Conservation (phyloP, 78 protist genomes). For the Fonticula alba region DNA sequence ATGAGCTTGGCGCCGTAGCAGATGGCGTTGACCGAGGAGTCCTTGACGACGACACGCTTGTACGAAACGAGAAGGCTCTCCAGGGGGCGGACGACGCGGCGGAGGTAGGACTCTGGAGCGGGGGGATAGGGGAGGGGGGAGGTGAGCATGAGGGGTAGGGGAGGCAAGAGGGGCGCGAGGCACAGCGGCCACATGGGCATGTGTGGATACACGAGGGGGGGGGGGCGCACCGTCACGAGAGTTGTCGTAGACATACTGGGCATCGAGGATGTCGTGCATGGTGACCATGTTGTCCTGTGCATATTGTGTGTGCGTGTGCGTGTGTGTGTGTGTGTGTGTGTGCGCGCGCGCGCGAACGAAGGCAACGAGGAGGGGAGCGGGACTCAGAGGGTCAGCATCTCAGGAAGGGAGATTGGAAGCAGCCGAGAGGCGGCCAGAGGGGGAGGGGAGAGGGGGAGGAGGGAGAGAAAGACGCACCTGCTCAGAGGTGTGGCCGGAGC, state of each 20-base stretch:
- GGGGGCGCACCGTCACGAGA: constrained; percentile 36
- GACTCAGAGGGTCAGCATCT: neutral
- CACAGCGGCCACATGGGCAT: neutral
- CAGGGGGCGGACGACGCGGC: constrained; percentile 89
- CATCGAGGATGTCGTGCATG: constrained; percentile 98
- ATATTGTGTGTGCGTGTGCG: too few species aligned
- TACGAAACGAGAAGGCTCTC: constrained; percentile 73
- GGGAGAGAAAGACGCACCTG: neutral
- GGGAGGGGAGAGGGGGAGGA: too few species aligned
- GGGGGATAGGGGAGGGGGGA: neutral
- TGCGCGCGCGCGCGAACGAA: too few species aligned
- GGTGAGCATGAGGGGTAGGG: too few species aligned
- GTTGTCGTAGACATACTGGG: constrained; percentile 77
- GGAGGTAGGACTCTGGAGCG: constrained; percentile 66
- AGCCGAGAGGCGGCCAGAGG: neutral
- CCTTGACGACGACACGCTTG: constrained; percentile 97
- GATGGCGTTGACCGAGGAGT: constrained; percentile 95
- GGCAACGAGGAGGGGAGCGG: constrained; percentile 39
- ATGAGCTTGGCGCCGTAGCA: constrained; percentile 97
- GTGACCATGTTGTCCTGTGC: constrained; percentile 62
- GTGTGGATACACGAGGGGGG: constrained; percentile 6
- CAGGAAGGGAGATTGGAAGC: neutral
- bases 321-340: too few species aligned
- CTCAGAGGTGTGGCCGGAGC: too few species aligned
- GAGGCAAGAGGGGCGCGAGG: too few species aligned